Conservation (phyloP, 225 moss, liverwort and hornwort genomes). For the Climacium dendroides region DNA sequence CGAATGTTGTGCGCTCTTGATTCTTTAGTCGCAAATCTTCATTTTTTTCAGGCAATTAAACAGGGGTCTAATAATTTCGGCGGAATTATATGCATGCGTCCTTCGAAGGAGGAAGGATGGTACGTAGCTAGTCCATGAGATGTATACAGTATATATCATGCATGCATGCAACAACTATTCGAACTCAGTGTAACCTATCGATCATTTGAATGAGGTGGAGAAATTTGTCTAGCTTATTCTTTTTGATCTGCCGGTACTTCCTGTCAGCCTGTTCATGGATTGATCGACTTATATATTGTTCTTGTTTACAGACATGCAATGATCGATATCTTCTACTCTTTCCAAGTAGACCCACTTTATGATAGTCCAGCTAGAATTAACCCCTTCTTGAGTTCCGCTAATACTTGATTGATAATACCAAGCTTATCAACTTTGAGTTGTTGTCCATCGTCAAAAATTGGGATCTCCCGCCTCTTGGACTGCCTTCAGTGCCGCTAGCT, state of each 20-base stretch:
- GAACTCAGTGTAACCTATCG: neutral
- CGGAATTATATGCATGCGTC: neutral
- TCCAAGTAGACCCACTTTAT: neutral
- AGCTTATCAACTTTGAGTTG: too few species aligned
- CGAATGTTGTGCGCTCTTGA: too few species aligned
- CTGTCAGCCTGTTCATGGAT: neutral
- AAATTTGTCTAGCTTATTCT: neutral
- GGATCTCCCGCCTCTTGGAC: constrained; percentile 24
- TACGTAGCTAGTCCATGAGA: neutral
- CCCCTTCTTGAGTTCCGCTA: neutral
- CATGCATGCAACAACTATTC: neutral
- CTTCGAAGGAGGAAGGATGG: neutral
- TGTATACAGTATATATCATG: too few species aligned
- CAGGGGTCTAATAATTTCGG: too few species aligned
- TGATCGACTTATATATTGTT: neutral
- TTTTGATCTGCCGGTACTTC: neutral
- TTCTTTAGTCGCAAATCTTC: too few species aligned
- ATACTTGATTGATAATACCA: neutral
- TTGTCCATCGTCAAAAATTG: neutral
- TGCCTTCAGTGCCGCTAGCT: neutral
- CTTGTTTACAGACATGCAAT: too few species aligned
- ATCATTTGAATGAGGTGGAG: neutral
- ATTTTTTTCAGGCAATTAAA: too few species aligned
- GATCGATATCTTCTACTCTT: neutral
- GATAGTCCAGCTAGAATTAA: neutral